Evolutionary conservation across 768 basidiomycete species (phyloP), one percentile per base, ranked within the genome.

Genomic region (Tylopilus vinaceipallidus): DNA sequence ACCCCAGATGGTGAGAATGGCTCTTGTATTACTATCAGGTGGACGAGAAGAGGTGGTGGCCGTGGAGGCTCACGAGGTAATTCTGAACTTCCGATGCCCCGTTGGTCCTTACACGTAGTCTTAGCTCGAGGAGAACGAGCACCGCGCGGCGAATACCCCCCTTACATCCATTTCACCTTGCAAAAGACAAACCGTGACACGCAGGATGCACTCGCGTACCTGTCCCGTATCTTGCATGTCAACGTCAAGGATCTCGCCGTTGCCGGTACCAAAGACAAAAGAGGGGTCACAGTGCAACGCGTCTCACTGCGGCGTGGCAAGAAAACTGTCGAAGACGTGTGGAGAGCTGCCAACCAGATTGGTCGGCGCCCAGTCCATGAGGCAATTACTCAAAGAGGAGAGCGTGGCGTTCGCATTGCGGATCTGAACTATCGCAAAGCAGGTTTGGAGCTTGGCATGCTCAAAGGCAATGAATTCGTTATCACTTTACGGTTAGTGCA

Each of bases 141-240:
- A 22, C 73, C 80, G 38, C 79, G 87, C 36, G 84, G 84, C 20
- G 79, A 76, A 20, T 88, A 82, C 56, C 88, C 88, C 50, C 88
- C 87, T 0, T 99, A 89, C 64, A 92, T 98, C 55, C 94, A 98
- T 63, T 97, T 98, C 67, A 97, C 91, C 1, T 72, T 99, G 29
- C 94, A 95, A 64, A 99, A 99, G 71, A 91, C 94, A 19, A 99
- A 99, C 64, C 85, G 97, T 37, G 97, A 99, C 63, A 97, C 93
- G 3, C 94, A 97, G 63, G 97, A 98, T 62, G 92, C 91, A 2
- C 80, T 99, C 19, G 76, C 81, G 2, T 77, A 95, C 59, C 71
- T 99, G 27, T 76, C 90, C 16, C 84, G 93, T 13, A 75, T 79
- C 26, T 74, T 98, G n/a, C 84, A 87, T 53, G 82, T 85, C 50